A percentile compares a stretch with the other conserved stretches of the same genome.
phyloP scores from a whole-genome alignment of 352 stramenopile genomes.

The Plasmopara muralis region DNA sequence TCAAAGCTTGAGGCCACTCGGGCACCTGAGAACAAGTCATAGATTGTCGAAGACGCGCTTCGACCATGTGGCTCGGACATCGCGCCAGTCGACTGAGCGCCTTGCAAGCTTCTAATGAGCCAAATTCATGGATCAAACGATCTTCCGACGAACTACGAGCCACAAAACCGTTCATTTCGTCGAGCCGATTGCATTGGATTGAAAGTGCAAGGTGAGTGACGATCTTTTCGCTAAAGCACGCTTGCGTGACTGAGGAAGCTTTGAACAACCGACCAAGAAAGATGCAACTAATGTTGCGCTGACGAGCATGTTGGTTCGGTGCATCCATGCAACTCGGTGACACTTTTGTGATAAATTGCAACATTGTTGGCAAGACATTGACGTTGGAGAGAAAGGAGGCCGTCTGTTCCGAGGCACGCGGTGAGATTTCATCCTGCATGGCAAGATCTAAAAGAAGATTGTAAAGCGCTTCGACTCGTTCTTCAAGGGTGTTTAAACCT shows the following conservation, averaged over 20 bases:
- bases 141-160: conserved; percentile 22
- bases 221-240: conserved; percentile 50
- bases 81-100: conserved; percentile 45
- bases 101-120: conserved; percentile 48
- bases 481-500: conserved; percentile 24
- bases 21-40: conserved; percentile 44
- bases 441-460: conserved; percentile 40
- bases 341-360: conserved; percentile 48
- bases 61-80: conserved; percentile 35
- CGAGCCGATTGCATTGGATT: conserved; percentile 64
- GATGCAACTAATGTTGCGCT: conserved; percentile 72
- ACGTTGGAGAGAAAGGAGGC: conserved; percentile 37
- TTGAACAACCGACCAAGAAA: conserved; percentile 49
- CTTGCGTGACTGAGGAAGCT: conserved; percentile 24
- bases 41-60: conserved; percentile 36
- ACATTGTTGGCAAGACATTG: conserved; percentile 36
- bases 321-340: conserved; percentile 51
- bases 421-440: conserved; percentile 13
- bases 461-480: conserved; percentile 41
- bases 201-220: conserved; percentile 64
- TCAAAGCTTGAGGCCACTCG: conserved; percentile 46
- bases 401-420: conserved; percentile 19
- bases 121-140: conserved; percentile 40
- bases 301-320: conserved; percentile 32
- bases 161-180: conserved; percentile 48